Evolutionary conservation across 2,329 filamentous ascomycete genomes (phyloP).

Genomic region (Clarireedia paspali): DNA sequence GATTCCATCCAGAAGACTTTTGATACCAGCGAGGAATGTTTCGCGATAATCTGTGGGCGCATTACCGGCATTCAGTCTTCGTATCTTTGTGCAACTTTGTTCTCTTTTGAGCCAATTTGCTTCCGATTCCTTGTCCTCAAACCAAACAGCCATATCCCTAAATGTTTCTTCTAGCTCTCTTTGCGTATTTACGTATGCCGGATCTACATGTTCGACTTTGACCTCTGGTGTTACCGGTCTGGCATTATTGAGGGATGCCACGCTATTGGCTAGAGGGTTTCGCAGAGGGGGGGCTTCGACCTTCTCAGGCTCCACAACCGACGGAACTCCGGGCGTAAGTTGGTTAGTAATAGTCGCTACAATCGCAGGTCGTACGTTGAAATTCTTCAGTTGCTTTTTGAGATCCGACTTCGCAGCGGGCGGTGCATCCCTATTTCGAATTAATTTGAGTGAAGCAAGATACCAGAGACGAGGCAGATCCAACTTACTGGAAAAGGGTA

Average conservation of each 20-base stretch:
- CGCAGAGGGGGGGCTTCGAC: constrained; percentile 34
- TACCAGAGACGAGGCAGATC: not conserved
- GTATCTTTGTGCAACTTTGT: constrained; percentile 67
- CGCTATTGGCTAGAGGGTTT: constrained; percentile 42
- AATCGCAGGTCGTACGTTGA: constrained; percentile 81
- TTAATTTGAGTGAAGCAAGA: constrained; percentile 8
- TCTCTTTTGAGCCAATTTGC: constrained; percentile 87
- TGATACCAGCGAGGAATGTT: constrained; percentile 62
- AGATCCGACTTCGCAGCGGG: constrained; percentile 81
- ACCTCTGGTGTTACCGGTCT: constrained; percentile 57
- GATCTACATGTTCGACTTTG: constrained; percentile 65
- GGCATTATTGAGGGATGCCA: constrained; percentile 35
- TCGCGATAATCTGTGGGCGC: constrained; percentile 68
- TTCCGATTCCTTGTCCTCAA: constrained; percentile 84
- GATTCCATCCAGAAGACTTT: constrained; percentile 74
- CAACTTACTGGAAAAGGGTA: constrained; percentile 68
- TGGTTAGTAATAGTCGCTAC: constrained; percentile 72
- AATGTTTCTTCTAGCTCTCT: constrained; percentile 85
- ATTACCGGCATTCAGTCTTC: constrained; percentile 77
- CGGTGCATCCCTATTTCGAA: constrained; percentile 55
- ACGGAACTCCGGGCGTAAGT: constrained; percentile 46
- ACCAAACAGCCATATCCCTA: constrained; percentile 69
- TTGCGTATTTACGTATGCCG: constrained; percentile 73
- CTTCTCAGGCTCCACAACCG: constrained; percentile 23
- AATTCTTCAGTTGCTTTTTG: constrained; percentile 75